These are phyloP conservation scores for Ilyonectria mors-panacis DNA, from an alignment of 2,329 filamentous ascomycete species.

Conservation along the genomic window DNA sequence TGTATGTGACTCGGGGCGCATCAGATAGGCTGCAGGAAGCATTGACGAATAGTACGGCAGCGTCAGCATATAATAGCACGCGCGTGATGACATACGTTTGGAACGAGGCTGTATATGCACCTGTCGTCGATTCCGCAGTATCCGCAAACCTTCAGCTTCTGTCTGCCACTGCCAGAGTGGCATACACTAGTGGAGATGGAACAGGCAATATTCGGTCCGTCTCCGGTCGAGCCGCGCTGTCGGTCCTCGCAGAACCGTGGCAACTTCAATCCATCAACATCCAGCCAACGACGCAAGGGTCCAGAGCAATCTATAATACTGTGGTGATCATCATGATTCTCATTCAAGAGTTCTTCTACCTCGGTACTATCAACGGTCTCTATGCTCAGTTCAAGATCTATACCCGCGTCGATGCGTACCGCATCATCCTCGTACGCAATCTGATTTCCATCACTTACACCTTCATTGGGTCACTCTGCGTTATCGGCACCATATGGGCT, in stretches of 20 bases:
- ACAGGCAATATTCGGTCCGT: conserved; percentile 34
- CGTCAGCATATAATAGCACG: conserved; percentile 31
- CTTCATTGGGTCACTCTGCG: conserved; percentile 35
- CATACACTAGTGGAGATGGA: conserved; percentile 34
- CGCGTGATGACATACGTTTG: conserved; percentile 38
- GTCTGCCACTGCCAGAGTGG: conserved; percentile 30
- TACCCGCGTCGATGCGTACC: conserved; percentile 13
- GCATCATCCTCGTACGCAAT: conserved; percentile 38
- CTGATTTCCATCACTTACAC: conserved; percentile 35
- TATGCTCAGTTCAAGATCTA: conserved; percentile 43
- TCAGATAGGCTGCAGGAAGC: conserved; percentile 32
- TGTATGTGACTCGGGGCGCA: conserved; percentile 33
- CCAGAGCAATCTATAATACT: conserved; percentile 45
- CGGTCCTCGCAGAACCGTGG: conserved; percentile 42
- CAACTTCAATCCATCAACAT: conserved; percentile 40
- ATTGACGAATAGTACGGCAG: conserved; percentile 18
- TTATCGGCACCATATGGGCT: conserved; percentile 33
- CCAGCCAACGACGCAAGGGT: conserved; percentile 41
- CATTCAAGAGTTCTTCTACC: conserved; percentile 45
- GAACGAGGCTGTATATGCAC: conserved; percentile 41
- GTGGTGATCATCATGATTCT: conserved; percentile 44
- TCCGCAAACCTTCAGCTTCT: conserved; percentile 32
- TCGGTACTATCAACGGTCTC: conserved; percentile 42
- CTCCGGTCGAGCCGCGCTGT: conserved; percentile 31
- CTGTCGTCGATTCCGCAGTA: conserved; percentile 31